A percentile compares a stretch with the other conserved stretches of the same genome.
Evolutionary conservation across 2,329 filamentous ascomycete genomes (phyloP).

Genomic region (Alternaria sp.): DNA sequence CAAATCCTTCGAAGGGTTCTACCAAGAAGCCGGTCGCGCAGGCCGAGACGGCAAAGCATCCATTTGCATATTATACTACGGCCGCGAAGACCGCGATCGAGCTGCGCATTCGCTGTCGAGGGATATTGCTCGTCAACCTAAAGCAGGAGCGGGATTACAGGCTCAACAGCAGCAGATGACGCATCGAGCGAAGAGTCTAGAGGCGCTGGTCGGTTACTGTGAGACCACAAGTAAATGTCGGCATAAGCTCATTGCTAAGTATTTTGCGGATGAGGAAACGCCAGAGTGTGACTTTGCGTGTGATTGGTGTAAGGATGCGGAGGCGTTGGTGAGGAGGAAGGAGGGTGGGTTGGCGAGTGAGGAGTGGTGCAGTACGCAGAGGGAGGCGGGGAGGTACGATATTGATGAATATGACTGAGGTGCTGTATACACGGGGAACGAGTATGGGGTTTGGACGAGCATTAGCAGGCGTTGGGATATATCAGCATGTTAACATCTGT

Average conservation of each 20-base stretch:
- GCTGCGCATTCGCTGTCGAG: constrained; percentile 61
- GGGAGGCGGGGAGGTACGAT: constrained; percentile 52
- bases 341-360: constrained; percentile 54
- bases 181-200: constrained; percentile 53
- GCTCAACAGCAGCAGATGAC: constrained; percentile 47
- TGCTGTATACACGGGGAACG: neutral
- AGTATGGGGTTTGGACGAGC: neutral
- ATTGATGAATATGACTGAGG: constrained; percentile 46
- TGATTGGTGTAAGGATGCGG: constrained; percentile 57
- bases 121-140: constrained; percentile 58
- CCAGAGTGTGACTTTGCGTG: constrained; percentile 56
- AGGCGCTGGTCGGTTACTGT: constrained; percentile 77
- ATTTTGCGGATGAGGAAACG: constrained; percentile 46
- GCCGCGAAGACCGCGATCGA: constrained; percentile 81
- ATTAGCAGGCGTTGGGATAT: neutral
- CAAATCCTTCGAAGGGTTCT: constrained; percentile 94
- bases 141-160: constrained; percentile 47
- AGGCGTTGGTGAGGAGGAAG: constrained; percentile 51
- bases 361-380: constrained; percentile 58
- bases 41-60: constrained; percentile 88
- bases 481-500: neutral
- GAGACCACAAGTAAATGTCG: constrained; percentile 76
- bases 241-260: constrained; percentile 59
- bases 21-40: constrained; percentile 92
- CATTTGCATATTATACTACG: constrained; percentile 90